These are phyloP conservation scores for Cutaneotrichosporon cavernicola DNA, from an alignment of 1,284 basidiomycete species.

Conservation along the genomic window DNA sequence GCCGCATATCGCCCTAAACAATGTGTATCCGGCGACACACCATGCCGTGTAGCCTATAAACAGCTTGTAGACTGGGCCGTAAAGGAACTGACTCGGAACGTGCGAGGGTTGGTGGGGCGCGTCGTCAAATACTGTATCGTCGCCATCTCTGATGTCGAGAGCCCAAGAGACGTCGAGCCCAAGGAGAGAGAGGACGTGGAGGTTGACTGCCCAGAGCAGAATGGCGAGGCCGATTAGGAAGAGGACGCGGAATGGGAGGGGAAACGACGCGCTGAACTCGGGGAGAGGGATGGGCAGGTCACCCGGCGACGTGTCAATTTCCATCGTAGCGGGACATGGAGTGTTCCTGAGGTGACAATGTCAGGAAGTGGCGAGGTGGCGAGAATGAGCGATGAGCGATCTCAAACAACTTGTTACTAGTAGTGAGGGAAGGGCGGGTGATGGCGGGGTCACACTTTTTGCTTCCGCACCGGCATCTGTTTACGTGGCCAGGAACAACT, in stretches of 20 bases:
- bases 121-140: conserved; percentile 12
- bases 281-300: conserved; percentile 36
- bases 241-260: conserved; percentile 77
- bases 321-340: conserved; percentile 6
- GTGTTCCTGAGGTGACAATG: not conserved
- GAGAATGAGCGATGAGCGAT: not conserved
- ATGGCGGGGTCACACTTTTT: not conserved
- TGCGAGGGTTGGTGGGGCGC: not conserved
- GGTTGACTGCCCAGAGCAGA: conserved; percentile 78
- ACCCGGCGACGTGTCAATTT: conserved; percentile 10
- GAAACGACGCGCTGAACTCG: conserved; percentile 64
- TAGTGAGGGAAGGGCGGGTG: not conserved
- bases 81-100: conserved; percentile 47
- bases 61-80: conserved; percentile 67
- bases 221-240: conserved; percentile 69
- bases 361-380: not conserved
- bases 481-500: not conserved
- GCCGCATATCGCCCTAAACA: conserved; percentile 65
- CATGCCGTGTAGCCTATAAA: conserved; percentile 63
- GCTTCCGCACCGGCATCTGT: not conserved
- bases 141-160: conserved; percentile 54
- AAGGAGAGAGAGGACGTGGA: conserved; percentile 73
- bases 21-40: conserved; percentile 64
- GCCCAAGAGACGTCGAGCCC: conserved; percentile 70
- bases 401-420: too few species aligned